Base-by-base conservation (phyloP, 805 yeast genomes). In the Myxozyma melibiosi region DNA sequence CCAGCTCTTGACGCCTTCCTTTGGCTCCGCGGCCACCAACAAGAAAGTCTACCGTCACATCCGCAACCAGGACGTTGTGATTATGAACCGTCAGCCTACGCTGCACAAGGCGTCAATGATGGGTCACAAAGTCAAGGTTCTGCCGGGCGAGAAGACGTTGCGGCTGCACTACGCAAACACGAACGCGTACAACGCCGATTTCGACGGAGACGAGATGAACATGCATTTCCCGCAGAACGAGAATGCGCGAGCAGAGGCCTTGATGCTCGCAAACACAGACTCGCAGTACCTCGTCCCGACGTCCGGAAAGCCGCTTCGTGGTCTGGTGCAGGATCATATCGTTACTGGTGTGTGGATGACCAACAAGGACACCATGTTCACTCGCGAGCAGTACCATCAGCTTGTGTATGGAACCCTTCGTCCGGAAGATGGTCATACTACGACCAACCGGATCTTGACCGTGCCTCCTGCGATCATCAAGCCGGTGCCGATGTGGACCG, bases 141-240 rank as follows among this genome's bases (percentile, higher is more conserved):
- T 94, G 66, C 99, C 98, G 3, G 96, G 96, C 58, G 99, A 94
- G 71, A 94, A 94, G 78, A 95, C 99, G 3, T 78, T 94, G 67
- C 84, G 99, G 70, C 78, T 94, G 73, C 99, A 94, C 73, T 94
- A 94, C 74, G 99, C 99, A 68, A 94, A 94, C 74, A 94, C 99
- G 43, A 97, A 97, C 76, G 97, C 99, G 42, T 94, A 92, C 76
- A 92, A 92, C 73, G 98, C 98, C 38, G 99, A 92, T 81, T 92
- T 94, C 68, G 99, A 92, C 76, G 99, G 99, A 79, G 99, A 92
- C 75, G 99, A 92, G 78, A 92, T 92, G 99, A 92, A 92, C 73
- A 87, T 92, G 97, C 99, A 92, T 76, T 92, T 92, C 80, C 99
- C 99, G 27, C 99, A 92, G 77, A 90, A 88, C 74, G 97, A 92